Evolutionary conservation across 2,329 filamentous ascomycete species (phyloP).

Genomic region (Ramichloridium luteum): DNA sequence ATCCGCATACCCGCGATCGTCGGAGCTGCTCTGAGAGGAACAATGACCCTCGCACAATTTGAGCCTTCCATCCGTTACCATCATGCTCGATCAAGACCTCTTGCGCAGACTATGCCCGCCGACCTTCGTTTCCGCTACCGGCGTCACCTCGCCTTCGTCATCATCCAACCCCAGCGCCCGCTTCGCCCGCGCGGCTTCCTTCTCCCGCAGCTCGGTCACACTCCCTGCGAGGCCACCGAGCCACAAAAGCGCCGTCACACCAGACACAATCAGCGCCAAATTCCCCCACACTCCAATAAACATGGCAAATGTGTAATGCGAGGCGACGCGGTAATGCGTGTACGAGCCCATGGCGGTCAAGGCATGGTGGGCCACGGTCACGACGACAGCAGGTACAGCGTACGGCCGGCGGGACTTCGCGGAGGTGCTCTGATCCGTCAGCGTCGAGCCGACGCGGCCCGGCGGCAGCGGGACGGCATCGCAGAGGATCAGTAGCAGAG

Average conservation of each 20-base stretch:
- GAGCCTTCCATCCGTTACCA: no score
- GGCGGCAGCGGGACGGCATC: conserved; percentile 21
- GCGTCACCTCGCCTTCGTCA: no score
- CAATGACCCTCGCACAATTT: no score
- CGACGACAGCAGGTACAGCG: conserved; percentile 20
- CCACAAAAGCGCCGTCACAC: conserved; percentile 13
- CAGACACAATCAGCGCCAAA: conserved; percentile 13
- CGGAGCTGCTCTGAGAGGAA: no score
- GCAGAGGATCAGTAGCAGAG: conserved; percentile 21
- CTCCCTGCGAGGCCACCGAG: background rate
- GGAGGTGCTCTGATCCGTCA: conserved; percentile 6
- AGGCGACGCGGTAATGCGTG: conserved; percentile 20
- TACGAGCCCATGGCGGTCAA: conserved; percentile 24
- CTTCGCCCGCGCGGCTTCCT: no score
- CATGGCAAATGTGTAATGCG: conserved; percentile 25
- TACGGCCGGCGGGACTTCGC: conserved; percentile 19
- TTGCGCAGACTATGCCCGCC: no score
- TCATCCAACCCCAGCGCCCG: no score
- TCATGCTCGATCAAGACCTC: no score
- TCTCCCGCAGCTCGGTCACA: background rate
- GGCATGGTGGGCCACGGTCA: conserved; percentile 26
- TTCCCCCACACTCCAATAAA: conserved; percentile 23
- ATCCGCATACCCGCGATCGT: no score
- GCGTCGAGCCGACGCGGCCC: conserved; percentile 12
- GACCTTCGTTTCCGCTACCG: no score